Percentiles rank a stretch among this genome's conserved stretches.
Evolutionary conservation across 1,284 basidiomycete species (phyloP).

Genomic region (Ceratobasidium sp.): DNA sequence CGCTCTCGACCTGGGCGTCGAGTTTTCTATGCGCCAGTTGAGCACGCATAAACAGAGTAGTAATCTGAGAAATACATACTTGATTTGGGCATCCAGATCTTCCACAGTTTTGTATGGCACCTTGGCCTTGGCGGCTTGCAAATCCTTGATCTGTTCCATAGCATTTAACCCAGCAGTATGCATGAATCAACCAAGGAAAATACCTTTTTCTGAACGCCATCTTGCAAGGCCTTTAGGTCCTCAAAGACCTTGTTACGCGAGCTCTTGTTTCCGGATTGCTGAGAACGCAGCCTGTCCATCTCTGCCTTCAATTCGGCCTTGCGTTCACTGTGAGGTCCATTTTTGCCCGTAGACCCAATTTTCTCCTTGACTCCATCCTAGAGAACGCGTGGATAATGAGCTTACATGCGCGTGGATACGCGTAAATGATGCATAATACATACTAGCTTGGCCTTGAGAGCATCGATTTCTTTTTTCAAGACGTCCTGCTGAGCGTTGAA

Average conservation of each 20-base stretch:
- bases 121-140: slow-evolving; percentile 84
- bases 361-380: slow-evolving; percentile 83
- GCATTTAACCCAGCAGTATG: slow-evolving; percentile 32
- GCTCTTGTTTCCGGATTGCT: slow-evolving; percentile 83
- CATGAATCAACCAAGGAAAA: slow-evolving; percentile 37
- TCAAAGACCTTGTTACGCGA: slow-evolving; percentile 80
- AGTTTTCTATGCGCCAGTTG: slow-evolving; percentile 63
- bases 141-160: slow-evolving; percentile 76
- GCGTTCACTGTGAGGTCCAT: slow-evolving; percentile 70
- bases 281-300: slow-evolving; percentile 78
- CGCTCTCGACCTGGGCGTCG: slow-evolving; percentile 91
- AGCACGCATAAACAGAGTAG: background rate
- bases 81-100: slow-evolving; percentile 90
- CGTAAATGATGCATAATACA: slow-evolving; percentile 50
- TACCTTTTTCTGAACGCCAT: slow-evolving; percentile 85
- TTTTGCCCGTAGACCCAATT: slow-evolving; percentile 69
- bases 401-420: slow-evolving; percentile 6
- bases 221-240: slow-evolving; percentile 84
- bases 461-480: slow-evolving; percentile 84
- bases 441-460: slow-evolving; percentile 79
- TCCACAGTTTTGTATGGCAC: slow-evolving; percentile 82
- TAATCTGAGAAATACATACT: slow-evolving; percentile 58
- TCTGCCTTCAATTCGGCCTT: slow-evolving; percentile 80
- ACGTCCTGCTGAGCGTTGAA: slow-evolving; percentile 85
- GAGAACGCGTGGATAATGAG: slow-evolving; percentile 33